A percentile compares a stretch with the other conserved stretches of the same genome.
These are phyloP conservation scores for Fibroporia radiculosa DNA, from an alignment of 768 basidiomycete species.

Conservation along the genomic window DNA sequence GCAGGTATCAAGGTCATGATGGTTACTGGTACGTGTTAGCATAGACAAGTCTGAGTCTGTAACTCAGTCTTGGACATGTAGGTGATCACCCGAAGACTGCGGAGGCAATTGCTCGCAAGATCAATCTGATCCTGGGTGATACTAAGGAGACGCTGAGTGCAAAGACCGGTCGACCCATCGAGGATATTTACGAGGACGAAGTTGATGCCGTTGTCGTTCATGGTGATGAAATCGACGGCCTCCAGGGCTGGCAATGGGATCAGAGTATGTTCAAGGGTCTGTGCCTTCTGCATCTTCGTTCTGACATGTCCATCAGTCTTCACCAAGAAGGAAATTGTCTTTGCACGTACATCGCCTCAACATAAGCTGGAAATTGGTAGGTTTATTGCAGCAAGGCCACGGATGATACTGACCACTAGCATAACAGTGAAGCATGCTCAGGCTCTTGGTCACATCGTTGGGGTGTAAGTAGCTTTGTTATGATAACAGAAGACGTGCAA, in stretches of 20 bases:
- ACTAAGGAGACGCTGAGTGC: slow-evolving; percentile 53
- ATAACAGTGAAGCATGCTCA: slow-evolving; percentile 61
- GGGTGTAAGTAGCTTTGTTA: slow-evolving; percentile 43
- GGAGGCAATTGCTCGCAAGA: slow-evolving; percentile 67
- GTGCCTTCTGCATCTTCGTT: neutral
- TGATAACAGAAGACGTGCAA: neutral
- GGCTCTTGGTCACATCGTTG: slow-evolving; percentile 63
- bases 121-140: slow-evolving; percentile 61
- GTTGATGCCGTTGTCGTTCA: slow-evolving; percentile 59
- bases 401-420: neutral
- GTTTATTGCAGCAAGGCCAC: neutral
- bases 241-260: slow-evolving; percentile 73
- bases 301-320: slow-evolving; percentile 38
- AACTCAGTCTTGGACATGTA: no score
- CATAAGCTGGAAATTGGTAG: slow-evolving; percentile 68
- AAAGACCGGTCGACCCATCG: slow-evolving; percentile 45
- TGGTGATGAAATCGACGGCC: slow-evolving; percentile 56
- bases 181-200: slow-evolving; percentile 63
- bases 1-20: slow-evolving; percentile 75
- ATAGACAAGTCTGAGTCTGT: neutral
- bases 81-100: slow-evolving; percentile 70
- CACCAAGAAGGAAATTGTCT: slow-evolving; percentile 61
- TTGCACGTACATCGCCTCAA: slow-evolving; percentile 64
- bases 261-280: slow-evolving; percentile 37
- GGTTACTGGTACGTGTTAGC: slow-evolving; percentile 45